Conservation (phyloP, 108 stramenopile genomes). For the Skeletonema tropicum region DNA sequence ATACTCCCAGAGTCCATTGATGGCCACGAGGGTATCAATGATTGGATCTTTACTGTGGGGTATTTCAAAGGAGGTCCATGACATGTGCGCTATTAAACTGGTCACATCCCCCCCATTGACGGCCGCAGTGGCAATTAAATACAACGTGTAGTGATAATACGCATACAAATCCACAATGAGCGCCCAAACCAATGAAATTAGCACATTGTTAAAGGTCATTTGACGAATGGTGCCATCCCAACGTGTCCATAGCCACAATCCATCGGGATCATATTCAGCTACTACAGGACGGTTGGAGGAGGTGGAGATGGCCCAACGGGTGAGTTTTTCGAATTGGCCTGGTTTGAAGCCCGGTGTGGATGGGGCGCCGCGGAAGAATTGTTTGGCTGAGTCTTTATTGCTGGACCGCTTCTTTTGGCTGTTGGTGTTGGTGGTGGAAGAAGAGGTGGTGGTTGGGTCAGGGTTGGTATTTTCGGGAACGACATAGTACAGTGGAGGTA, state of each 20-base stretch:
- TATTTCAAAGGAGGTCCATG: conserved; percentile 47
- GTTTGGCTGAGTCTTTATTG: conserved; percentile 1
- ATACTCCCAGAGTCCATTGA: conserved; percentile 65
- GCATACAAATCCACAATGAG: conserved; percentile 41
- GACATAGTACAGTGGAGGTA: not conserved
- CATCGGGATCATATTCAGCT: conserved; percentile 61
- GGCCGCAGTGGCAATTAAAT: conserved; percentile 27
- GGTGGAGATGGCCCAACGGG: conserved; percentile 29
- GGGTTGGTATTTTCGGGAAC: not conserved
- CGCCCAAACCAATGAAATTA: conserved; percentile 24
- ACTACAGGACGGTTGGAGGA: conserved; percentile 51
- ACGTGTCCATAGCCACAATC: conserved; percentile 58
- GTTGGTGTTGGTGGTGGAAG: not conserved
- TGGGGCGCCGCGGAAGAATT: conserved; percentile 35
- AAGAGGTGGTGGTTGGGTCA: not conserved
- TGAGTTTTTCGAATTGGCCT: conserved; percentile 40
- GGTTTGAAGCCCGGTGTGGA: conserved; percentile 50
- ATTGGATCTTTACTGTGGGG: conserved; percentile 51
- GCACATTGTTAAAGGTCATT: conserved; percentile 26
- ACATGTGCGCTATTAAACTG: conserved; percentile 5
- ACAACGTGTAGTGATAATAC: conserved; percentile 39
- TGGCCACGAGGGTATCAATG: conserved; percentile 43
- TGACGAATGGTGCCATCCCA: conserved; percentile 59
- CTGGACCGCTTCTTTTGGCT: not conserved
- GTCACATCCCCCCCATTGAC: conserved; percentile 27